Base-by-base conservation (phyloP, 192 early-diverging fungal species). In the Chytriomyces sp. region DNA sequence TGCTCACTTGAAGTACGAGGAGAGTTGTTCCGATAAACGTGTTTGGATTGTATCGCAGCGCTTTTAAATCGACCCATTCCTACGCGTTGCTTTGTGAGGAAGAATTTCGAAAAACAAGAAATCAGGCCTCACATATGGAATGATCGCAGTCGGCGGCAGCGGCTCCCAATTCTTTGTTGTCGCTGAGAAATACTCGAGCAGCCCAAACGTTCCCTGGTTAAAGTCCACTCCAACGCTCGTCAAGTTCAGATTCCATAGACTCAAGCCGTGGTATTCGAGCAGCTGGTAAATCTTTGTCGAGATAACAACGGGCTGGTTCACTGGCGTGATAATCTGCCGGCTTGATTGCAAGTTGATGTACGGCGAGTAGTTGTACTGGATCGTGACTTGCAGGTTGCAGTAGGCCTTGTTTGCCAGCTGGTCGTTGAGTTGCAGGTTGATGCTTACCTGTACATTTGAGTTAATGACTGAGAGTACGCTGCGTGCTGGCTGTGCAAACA, bases 31-130 rank as follows among this genome's bases (percentile, higher is more conserved):
- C 78, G 43, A 79, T 45, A 74, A 74, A 79, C 1, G n/a, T 46
- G 24, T 20, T 43, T n/a, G 78, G 78, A 61, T 79, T 79, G 49
- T 79, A 79, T 60, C 78, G 61, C 7, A 79, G 61, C 7, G 78
- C 78, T 23, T 28, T 8, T 24, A 48, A 46, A 50, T 72, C 70
- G n/a, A 79, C 67, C 78, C 70, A 74, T 50, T 61, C 23, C 78
- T 79, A 44, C 23, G 4, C 28, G 2, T 35, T 2, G 28, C 28
- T 35, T 35, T 35, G 2, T 35, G 2, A 35, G 28, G 28, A 35
- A 35, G 28, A 35, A 35, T 35, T 35, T 35, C 28, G 28, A 35
- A 35, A 35, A 2, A 35, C 28, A 35, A 35, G 28, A 35, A 35
- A 35, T 35, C 28, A 35, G 28, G 23, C 8, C 43, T 63, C 60